A percentile compares a stretch with the other conserved stretches of the same genome.
These are phyloP conservation scores for Rhizopogon vesiculosus DNA, from an alignment of 768 basidiomycete genomes.

Conservation along the genomic window DNA sequence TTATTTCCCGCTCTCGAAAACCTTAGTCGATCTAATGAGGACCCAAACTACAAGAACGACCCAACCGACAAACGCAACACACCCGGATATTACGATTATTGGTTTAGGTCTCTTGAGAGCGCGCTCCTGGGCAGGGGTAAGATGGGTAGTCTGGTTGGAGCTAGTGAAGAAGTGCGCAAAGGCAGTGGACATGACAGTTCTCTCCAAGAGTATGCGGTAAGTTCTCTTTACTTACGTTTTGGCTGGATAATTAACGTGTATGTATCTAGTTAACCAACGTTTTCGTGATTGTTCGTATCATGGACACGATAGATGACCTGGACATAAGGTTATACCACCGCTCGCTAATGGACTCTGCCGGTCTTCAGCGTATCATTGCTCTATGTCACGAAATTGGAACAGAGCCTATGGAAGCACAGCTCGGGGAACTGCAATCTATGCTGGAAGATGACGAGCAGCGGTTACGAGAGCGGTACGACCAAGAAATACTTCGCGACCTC, in stretches of 20 bases:
- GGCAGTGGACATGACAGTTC: conserved; percentile 59
- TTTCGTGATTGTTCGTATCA: conserved; percentile 64
- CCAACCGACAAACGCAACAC: conserved; percentile 29
- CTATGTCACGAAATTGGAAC: conserved; percentile 67
- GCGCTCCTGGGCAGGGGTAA: conserved; percentile 81
- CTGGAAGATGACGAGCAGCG: conserved; percentile 74
- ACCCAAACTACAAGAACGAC: conserved; percentile 8
- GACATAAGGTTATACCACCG: conserved; percentile 86
- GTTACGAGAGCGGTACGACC: conserved; percentile 70
- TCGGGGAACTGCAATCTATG: conserved; percentile 52
- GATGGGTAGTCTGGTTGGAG: conserved; percentile 95
- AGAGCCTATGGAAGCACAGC: conserved; percentile 57
- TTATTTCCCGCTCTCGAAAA: conserved; percentile 75
- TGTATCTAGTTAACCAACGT: conserved; percentile 60
- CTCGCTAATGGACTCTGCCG: conserved; percentile 84
- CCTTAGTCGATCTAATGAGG: conserved; percentile 60
- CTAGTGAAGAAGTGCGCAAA: conserved; percentile 83
- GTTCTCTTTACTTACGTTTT: conserved; percentile 21
- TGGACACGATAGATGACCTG: conserved; percentile 66
- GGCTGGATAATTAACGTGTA: neutral
- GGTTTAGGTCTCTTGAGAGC: conserved; percentile 80
- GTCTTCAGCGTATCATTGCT: conserved; percentile 67
- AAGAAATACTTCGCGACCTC: conserved; percentile 71
- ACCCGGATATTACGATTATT: conserved; percentile 71
- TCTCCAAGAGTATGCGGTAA: conserved; percentile 83